Conservation (phyloP, 768 basidiomycete genomes). For the Ramaria sp. region DNA sequence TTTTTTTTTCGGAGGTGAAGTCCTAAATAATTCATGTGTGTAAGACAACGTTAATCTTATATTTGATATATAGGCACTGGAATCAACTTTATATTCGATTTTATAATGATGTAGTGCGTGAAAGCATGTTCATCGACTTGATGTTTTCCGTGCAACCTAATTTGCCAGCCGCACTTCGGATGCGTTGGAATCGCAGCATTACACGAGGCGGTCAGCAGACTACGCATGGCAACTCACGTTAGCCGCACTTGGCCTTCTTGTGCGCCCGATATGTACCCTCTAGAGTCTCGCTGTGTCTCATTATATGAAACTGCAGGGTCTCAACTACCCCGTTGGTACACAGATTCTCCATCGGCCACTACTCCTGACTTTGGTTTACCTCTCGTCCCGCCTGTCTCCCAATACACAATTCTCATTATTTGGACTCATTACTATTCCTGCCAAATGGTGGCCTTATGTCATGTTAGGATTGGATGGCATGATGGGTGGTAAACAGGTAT, state of each 20-base stretch:
- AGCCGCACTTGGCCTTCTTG: constrained; percentile 45
- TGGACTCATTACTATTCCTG: constrained; percentile 66
- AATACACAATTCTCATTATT: constrained; percentile 63
- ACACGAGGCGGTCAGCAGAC: constrained; percentile 51
- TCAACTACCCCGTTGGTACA: constrained; percentile 52
- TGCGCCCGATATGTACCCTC: constrained; percentile 26
- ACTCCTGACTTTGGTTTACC: constrained; percentile 55
- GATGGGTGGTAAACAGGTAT: constrained; percentile 35
- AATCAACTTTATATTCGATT: constrained; percentile 49
- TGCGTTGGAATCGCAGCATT: constrained; percentile 53
- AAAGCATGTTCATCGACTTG: neutral
- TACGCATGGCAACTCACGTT: constrained; percentile 64
- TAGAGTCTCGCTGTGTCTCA: neutral
- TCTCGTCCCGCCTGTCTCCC: constrained; percentile 53
- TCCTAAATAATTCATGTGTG: neutral
- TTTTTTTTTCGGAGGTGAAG: constrained; percentile 60
- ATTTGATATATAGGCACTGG: constrained; percentile 29
- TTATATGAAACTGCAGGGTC: constrained; percentile 19
- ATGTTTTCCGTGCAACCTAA: neutral
- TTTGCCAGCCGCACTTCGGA: constrained; percentile 47
- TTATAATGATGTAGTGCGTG: constrained; percentile 60
- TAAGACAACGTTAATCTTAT: neutral
- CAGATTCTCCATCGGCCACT: constrained; percentile 53
- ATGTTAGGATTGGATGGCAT: constrained; percentile 66
- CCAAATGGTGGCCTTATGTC: constrained; percentile 63